phyloP scores from a whole-genome alignment of 2,329 filamentous ascomycete species.

The Xylaria sp. region DNA sequence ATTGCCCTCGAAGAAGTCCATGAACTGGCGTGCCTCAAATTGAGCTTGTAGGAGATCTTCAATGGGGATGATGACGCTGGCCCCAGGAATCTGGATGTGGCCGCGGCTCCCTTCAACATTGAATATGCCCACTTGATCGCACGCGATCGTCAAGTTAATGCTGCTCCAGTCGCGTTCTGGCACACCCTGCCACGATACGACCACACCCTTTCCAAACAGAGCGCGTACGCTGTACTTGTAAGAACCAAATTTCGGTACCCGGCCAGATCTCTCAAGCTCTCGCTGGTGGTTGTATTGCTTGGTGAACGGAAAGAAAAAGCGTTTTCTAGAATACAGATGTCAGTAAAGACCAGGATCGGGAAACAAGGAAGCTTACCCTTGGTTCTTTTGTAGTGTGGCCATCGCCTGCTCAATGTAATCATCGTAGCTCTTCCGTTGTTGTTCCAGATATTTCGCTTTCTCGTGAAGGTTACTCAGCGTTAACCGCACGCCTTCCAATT shows the following conservation, averaged over 20 bases:
- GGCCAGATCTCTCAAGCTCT: constrained; percentile 90
- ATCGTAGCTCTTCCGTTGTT: constrained; percentile 96
- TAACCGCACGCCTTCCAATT: constrained; percentile 83
- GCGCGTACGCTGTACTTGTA: constrained; percentile 96
- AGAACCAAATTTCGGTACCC: constrained; percentile 95
- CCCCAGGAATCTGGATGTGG: constrained; percentile 95
- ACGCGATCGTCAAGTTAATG: constrained; percentile 92
- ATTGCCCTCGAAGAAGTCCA: constrained; percentile 88
- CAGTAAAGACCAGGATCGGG: neutral
- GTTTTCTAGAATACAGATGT: constrained; percentile 23
- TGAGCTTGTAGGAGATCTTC: constrained; percentile 96
- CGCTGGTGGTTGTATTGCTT: constrained; percentile 99
- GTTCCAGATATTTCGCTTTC: constrained; percentile 91
- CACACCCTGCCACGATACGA: constrained; percentile 91
- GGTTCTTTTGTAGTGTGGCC: constrained; percentile 95
- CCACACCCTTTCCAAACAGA: constrained; percentile 90
- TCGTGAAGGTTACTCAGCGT: constrained; percentile 81
- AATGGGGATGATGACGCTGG: constrained; percentile 86
- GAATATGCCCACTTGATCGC: constrained; percentile 94
- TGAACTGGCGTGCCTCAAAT: constrained; percentile 96
- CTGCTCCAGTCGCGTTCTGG: constrained; percentile 86
- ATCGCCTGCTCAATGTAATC: constrained; percentile 99
- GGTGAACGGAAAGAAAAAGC: constrained; percentile 79
- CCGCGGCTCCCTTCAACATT: constrained; percentile 90
- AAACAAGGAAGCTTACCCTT: constrained; percentile 69